Conservation (phyloP, 768 basidiomycete genomes). For the Hypholoma sublateritium region DNA sequence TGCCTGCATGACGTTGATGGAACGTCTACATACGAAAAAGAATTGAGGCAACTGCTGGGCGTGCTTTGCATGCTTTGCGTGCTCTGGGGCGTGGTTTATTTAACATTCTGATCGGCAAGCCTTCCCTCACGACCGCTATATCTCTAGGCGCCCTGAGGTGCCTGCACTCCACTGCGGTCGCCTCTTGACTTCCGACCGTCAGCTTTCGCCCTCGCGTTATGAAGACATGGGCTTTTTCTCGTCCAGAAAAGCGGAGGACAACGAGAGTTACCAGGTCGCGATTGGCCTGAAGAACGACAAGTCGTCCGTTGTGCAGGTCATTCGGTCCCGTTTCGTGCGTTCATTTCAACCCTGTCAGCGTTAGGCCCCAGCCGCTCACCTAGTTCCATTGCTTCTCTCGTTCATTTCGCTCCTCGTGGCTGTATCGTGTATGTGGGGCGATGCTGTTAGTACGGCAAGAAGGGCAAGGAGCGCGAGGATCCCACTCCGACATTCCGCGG, state of each 20-base stretch:
- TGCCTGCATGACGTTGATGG: too few species aligned
- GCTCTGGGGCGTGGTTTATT: neutral
- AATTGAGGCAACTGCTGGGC: too few species aligned
- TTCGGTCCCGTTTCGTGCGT: slow-evolving; percentile 63
- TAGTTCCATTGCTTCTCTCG: neutral
- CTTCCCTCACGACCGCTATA: slow-evolving; percentile 1
- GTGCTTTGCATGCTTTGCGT: too few species aligned
- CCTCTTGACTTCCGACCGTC: neutral
- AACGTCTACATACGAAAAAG: too few species aligned
- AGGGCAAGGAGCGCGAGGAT: slow-evolving; percentile 55
- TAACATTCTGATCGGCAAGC: neutral
- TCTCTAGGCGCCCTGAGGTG: slow-evolving; percentile 5
- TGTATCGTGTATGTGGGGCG: slow-evolving; percentile 5
- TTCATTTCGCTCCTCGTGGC: slow-evolving; percentile 1
- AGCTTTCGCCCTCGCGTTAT: slow-evolving; percentile 27
- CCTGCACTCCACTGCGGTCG: neutral
- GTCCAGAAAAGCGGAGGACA: slow-evolving; percentile 45
- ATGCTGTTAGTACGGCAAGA: slow-evolving; percentile 51
- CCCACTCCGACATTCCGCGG: slow-evolving; percentile 30
- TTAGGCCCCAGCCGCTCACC: too few species aligned
- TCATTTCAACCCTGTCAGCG: neutral
- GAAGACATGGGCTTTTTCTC: slow-evolving; percentile 56
- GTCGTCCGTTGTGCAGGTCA: slow-evolving; percentile 51
- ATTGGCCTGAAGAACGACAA: slow-evolving; percentile 32
- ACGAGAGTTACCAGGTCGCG: slow-evolving; percentile 31